A percentile compares a stretch with the other conserved stretches of the same genome.
These are phyloP conservation scores for Steccherinum ochraceum DNA, from an alignment of 768 basidiomycete species.

Conservation along the genomic window DNA sequence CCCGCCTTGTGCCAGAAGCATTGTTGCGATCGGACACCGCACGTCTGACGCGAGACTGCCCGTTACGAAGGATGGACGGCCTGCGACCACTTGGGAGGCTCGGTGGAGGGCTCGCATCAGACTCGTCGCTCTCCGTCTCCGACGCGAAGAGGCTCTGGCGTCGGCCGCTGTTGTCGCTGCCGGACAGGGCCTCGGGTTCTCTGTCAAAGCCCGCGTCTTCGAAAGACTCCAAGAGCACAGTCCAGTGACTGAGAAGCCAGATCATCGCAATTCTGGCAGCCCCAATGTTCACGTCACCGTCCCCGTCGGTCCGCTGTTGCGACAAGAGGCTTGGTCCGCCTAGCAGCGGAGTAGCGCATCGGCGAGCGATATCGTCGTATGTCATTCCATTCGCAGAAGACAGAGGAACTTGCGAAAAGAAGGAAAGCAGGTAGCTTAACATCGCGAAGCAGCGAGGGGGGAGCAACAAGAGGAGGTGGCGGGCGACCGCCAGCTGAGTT, in stretches of 20 bases:
- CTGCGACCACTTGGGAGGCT: too few relatives aligned
- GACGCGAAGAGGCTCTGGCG: background rate
- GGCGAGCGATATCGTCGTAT: slow-evolving; percentile 36
- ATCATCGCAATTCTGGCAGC: slow-evolving; percentile 18
- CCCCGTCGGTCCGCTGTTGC: slow-evolving; percentile 9
- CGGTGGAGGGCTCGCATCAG: background rate
- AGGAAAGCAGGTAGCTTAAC: slow-evolving; percentile 38
- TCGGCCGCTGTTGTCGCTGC: background rate
- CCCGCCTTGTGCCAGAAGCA: background rate
- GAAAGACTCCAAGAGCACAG: background rate
- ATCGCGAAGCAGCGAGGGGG: slow-evolving; percentile 34
- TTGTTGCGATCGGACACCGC: background rate
- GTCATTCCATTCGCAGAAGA: slow-evolving; percentile 45
- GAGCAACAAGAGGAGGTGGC: slow-evolving; percentile 45
- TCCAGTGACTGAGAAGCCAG: slow-evolving; percentile 22
- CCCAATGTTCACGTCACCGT: slow-evolving; percentile 18
- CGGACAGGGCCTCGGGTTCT: too few relatives aligned
- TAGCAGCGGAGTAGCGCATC: slow-evolving; percentile 38
- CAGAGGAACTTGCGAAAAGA: slow-evolving; percentile 46
- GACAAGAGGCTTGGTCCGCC: slow-evolving; percentile 20
- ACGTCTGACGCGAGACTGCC: background rate
- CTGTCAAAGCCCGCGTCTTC: too few relatives aligned
- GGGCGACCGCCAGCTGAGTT: slow-evolving; percentile 33
- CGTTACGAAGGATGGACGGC: background rate
- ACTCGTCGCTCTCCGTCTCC: background rate